Evolutionary conservation across 1,139 yeast genomes (phyloP).

Genomic region (Blastobotrys serpentis): DNA sequence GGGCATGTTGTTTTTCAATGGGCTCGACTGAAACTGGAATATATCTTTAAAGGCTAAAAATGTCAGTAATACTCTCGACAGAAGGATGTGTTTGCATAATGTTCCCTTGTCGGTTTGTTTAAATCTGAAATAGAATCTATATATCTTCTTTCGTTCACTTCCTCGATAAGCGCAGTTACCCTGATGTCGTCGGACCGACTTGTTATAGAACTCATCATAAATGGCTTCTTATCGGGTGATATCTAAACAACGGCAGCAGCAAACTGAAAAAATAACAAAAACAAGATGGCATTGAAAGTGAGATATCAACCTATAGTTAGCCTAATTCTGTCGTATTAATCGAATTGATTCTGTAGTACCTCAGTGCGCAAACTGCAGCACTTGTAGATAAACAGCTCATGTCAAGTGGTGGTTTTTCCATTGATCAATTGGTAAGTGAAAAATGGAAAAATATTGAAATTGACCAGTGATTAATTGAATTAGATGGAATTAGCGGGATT

Average conservation of each 20-base stretch:
- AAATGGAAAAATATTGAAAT: neutral
- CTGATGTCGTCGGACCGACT: neutral
- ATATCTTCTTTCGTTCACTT: too few relatives aligned
- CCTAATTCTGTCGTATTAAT: neutral
- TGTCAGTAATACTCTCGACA: too few relatives aligned
- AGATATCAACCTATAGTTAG: neutral
- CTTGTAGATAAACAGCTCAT: slow-evolving; percentile 80
- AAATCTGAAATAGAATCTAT: too few relatives aligned
- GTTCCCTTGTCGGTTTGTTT: too few relatives aligned
- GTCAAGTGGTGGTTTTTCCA: slow-evolving; percentile 78
- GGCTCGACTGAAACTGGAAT: too few relatives aligned
- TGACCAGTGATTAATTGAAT: slow-evolving; percentile 1
- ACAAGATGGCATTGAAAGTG: neutral
- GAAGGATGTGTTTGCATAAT: too few relatives aligned
- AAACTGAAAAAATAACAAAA: too few relatives aligned
- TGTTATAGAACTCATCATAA: neutral
- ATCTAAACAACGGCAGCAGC: neutral
- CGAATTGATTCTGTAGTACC: slow-evolving; percentile 9
- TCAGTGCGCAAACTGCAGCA: slow-evolving; percentile 67
- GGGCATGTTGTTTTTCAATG: too few relatives aligned
- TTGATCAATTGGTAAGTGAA: slow-evolving; percentile 66
- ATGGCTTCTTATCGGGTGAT: neutral
- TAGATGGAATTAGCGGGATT: slow-evolving; percentile 93
- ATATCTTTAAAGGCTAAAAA: too few relatives aligned
- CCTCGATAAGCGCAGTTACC: neutral